phyloP scores from a whole-genome alignment of 2,329 filamentous ascomycete species.

The Colletotrichum shisoi region DNA sequence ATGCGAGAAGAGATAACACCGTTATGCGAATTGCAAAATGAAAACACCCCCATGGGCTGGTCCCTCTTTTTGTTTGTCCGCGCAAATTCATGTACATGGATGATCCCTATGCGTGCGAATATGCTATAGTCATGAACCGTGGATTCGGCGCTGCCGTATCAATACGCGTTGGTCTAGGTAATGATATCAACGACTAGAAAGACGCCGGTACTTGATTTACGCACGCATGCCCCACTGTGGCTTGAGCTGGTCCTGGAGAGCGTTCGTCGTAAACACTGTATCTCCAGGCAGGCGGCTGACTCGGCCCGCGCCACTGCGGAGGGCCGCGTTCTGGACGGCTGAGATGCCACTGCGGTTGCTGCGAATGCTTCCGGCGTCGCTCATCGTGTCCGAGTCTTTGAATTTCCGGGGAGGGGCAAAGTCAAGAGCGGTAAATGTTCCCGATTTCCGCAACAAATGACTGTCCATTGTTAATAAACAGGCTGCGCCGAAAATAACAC shows the following conservation, averaged over 20 bases:
- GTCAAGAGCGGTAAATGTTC: conserved; percentile 80
- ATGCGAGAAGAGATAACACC: conserved; percentile 38
- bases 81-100: conserved; percentile 36
- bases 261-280: conserved; percentile 77
- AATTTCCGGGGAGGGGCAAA: conserved; percentile 82
- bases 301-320: conserved; percentile 84
- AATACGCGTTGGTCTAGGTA: conserved; percentile 33
- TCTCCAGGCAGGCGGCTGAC: conserved; percentile 85
- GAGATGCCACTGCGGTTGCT: conserved; percentile 82
- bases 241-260: conserved; percentile 68
- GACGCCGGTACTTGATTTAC: conserved; percentile 42
- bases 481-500: no score
- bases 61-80: conserved; percentile 13
- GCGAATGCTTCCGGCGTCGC: conserved; percentile 70
- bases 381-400: conserved; percentile 67
- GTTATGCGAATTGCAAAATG: conserved; percentile 20
- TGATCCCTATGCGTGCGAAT: conserved; percentile 28
- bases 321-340: conserved; percentile 70
- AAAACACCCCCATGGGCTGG: conserved; percentile 8
- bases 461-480: conserved; percentile 50
- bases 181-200: conserved; percentile 37
- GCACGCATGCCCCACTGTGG: conserved; percentile 65
- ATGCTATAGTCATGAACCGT: conserved; percentile 35
- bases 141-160: conserved; percentile 39
- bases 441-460: conserved; percentile 77